phyloP scores from a whole-genome alignment of 1,284 basidiomycete species.

The Leccinum griseonigrum region DNA sequence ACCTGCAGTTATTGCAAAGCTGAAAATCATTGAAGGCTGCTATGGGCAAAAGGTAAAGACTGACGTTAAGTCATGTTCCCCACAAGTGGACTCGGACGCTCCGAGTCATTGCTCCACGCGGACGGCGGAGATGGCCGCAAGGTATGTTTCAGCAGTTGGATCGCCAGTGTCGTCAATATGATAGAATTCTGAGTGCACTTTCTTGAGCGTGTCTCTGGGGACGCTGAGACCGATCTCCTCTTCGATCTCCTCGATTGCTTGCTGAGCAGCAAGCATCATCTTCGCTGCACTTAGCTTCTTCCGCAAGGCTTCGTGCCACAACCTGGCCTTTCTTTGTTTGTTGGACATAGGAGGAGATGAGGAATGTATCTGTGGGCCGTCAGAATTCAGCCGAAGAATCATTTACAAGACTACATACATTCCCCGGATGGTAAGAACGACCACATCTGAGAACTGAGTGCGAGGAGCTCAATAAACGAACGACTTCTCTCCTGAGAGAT shows the following conservation, averaged over 20 bases:
- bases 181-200: conserved; percentile 2
- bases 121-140: not conserved
- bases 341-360: conserved; percentile 1
- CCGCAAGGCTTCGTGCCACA: conserved; percentile 2
- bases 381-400: not conserved
- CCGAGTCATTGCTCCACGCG: not conserved
- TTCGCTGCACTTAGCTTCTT: conserved; percentile 1
- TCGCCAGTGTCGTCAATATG: not conserved
- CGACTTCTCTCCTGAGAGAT: not conserved
- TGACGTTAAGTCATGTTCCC: not conserved
- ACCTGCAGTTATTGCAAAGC: not conserved
- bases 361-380: not conserved
- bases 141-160: not conserved
- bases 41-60: not conserved
- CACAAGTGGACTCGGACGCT: not conserved
- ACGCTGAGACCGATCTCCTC: conserved; percentile 1
- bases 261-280: conserved; percentile 3
- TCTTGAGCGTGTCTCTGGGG: not conserved
- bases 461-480: not conserved
- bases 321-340: conserved; percentile 2
- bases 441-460: not conserved
- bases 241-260: conserved; percentile 1
- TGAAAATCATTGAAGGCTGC: not conserved
- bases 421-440: not conserved
- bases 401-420: not conserved